Conservation (phyloP, 257 asterid genomes). For the Salvia hispanica region DNA sequence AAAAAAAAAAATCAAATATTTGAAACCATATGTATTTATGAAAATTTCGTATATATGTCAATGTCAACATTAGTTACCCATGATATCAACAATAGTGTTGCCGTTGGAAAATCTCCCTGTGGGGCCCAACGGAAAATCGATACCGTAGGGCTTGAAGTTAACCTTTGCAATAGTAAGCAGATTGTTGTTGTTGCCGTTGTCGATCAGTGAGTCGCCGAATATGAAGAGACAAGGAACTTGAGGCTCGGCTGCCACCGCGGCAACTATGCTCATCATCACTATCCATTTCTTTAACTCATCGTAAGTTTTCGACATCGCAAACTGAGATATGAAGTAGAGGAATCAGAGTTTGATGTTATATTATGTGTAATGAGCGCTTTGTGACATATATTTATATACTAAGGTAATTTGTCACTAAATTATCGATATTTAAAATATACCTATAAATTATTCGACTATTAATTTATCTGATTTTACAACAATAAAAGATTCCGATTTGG, state of each 20-base stretch:
- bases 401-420: too few species aligned
- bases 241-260: constrained; percentile 20
- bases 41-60: neutral
- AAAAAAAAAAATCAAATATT: too few species aligned
- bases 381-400: too few species aligned
- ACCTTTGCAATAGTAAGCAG: constrained; percentile 22
- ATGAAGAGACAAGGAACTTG: constrained; percentile 50
- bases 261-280: neutral
- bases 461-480: too few species aligned
- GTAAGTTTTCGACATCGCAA: neutral
- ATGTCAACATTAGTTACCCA: constrained; percentile 25
- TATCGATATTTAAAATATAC: too few species aligned
- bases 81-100: constrained; percentile 34
- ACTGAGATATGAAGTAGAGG: too few species aligned
- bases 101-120: constrained; percentile 56
- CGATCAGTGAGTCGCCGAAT: constrained; percentile 47
- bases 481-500: too few species aligned
- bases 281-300: neutral
- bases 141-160: constrained; percentile 43
- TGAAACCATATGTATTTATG: neutral
- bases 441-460: too few species aligned
- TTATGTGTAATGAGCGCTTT: too few species aligned
- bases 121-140: constrained; percentile 45
- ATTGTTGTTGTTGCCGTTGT: constrained; percentile 49
- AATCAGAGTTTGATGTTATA: too few species aligned